These are phyloP conservation scores for Sanghuangporus sanghuang DNA, from an alignment of 1,284 basidiomycete genomes.

Conservation along the genomic window DNA sequence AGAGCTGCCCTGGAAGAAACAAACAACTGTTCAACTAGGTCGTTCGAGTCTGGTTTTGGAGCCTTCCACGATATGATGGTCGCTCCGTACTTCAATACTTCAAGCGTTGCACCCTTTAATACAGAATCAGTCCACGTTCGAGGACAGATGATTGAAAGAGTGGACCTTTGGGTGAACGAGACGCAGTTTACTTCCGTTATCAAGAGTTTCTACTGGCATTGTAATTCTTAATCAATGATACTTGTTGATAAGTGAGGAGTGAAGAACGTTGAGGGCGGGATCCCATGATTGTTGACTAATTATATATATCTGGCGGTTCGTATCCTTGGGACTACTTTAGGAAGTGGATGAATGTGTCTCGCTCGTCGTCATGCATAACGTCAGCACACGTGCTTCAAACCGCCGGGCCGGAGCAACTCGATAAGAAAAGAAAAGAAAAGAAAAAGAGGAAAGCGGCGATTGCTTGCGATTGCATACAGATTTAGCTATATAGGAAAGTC, in stretches of 20 bases:
- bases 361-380: conserved; percentile 5
- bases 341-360: neutral
- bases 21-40: conserved; percentile 65
- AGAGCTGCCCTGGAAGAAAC: conserved; percentile 69
- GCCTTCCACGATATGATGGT: conserved; percentile 78
- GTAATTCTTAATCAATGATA: neutral
- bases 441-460: neutral
- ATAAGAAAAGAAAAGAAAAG: neutral
- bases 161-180: conserved; percentile 21
- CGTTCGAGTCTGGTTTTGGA: conserved; percentile 30
- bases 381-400: neutral
- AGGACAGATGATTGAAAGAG: neutral
- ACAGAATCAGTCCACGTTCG: neutral
- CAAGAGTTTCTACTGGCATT: conserved; percentile 13
- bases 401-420: neutral
- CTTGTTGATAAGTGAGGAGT: neutral
- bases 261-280: neutral
- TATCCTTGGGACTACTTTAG: too few relatives aligned
- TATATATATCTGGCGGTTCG: neutral
- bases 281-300: neutral
- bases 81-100: conserved; percentile 77
- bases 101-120: conserved; percentile 60
- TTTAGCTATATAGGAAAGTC: conserved; percentile 25
- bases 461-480: neutral
- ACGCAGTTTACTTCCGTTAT: conserved; percentile 6